Evolutionary conservation across 805 yeast species (phyloP), one percentile per base, ranked within the genome.

Genomic region (Cyberlindnera maclurae): DNA sequence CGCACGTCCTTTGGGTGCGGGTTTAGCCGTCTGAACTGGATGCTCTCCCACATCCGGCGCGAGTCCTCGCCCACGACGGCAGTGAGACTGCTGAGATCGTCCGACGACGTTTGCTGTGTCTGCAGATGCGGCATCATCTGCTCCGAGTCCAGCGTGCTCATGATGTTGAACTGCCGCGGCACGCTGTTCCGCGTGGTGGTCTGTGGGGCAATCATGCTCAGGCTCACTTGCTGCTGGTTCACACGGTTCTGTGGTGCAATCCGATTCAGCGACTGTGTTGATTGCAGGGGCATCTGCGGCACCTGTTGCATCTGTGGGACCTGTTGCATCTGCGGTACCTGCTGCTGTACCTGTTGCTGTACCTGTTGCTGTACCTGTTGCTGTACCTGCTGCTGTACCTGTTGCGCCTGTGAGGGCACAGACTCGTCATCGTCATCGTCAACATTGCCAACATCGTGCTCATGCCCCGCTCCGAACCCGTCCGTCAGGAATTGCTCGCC

Each of bases 1-100:
- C 56, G 50, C 36, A 58, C 50, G n/a, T 44, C 26, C 32, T 46
- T 46, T 24, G 57, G 55, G 18, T 43, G 42, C 11, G 59, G 51
- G 29, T 54, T 51, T 11, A 54, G 36, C 31, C 45, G 45, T 15
- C 26, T 36, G 42, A 54, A 54, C 3, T 40, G 38, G 3, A 50
- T 45, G 12, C 30, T 31, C 1, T 44, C 47, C 54, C 54, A 49
- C 35, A 42, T 34, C 17, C 44, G 46, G 15, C 46, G 42, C 11
- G 42, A 13, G 13, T 26, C 47, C 7, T 40, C 50, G 20, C 43
- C 50, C 16, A 34, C 43, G 36, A 35, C 45, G 26, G 36, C 43
- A 31, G 26, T 44, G 31, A 40, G 34, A 24, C 13, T 39, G 12
- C 32, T 17, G 13, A 34, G 12, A 2, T 20, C 24, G 24, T 20